Evolutionary conservation across 1,139 yeast species (phyloP).

Genomic region (Scheffersomyces segobiensis): DNA sequence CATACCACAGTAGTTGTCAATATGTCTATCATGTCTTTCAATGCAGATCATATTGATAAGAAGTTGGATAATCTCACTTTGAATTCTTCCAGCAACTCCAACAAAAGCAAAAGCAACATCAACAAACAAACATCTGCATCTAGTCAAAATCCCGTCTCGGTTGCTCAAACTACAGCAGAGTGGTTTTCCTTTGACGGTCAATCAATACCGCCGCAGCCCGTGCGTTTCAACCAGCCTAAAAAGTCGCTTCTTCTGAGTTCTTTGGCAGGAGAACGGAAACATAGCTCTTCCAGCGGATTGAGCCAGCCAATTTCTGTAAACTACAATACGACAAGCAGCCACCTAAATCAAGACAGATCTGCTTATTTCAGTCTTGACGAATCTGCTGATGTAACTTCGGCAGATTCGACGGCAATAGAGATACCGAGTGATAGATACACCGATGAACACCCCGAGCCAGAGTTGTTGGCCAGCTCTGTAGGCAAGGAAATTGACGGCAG

Average conservation of each 20-base stretch:
- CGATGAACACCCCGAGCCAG: conserved; percentile 55
- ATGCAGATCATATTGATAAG: conserved; percentile 19
- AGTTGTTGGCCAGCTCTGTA: conserved; percentile 53
- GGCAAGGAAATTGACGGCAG: conserved; percentile 52
- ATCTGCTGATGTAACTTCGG: background rate
- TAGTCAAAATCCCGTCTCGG: background rate
- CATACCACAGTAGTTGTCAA: background rate
- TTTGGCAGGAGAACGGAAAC: conserved; percentile 20
- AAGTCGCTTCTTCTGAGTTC: conserved; percentile 29
- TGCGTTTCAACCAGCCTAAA: conserved; percentile 9
- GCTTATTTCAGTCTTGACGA: conserved; percentile 9
- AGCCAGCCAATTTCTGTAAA: background rate
- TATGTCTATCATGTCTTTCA: conserved; percentile 4
- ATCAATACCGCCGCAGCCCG: background rate
- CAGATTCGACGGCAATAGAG: background rate
- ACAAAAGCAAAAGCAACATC: background rate
- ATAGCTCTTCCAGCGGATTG: background rate
- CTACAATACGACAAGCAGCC: background rate
- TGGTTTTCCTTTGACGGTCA: background rate
- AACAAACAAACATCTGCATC: background rate
- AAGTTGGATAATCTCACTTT: conserved; percentile 16
- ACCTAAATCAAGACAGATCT: conserved; percentile 1
- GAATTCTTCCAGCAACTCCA: background rate
- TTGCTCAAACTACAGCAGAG: background rate
- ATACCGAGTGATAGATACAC: conserved; percentile 9